Percentiles rank a stretch among this genome's conserved stretches.
These are phyloP conservation scores for Xylariaceae sp. DNA, from an alignment of 2,329 filamentous ascomycete genomes.

Conservation along the genomic window DNA sequence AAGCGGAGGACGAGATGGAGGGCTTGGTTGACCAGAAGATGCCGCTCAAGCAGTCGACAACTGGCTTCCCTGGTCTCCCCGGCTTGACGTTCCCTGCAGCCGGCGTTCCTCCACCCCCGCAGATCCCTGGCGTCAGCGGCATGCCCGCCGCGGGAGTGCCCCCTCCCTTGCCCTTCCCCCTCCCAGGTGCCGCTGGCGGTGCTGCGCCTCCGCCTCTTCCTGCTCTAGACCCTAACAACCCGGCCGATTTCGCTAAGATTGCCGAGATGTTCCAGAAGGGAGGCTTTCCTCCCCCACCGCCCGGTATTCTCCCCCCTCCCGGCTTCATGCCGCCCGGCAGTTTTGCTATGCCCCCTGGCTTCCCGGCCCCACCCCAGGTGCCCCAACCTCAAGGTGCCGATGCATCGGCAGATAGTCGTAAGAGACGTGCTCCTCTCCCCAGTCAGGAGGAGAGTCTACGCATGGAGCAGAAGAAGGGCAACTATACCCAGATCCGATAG, in stretches of 20 bases:
- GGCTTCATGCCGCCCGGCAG: slow-evolving; percentile 44
- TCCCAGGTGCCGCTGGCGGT: slow-evolving; percentile 35
- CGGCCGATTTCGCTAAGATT: slow-evolving; percentile 55
- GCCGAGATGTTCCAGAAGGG: slow-evolving; percentile 62
- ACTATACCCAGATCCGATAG: slow-evolving; percentile 53
- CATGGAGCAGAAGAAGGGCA: slow-evolving; percentile 64
- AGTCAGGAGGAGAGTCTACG: slow-evolving; percentile 79
- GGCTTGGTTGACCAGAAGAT: slow-evolving; percentile 88
- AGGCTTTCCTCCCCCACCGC: slow-evolving; percentile 54
- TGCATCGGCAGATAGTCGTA: slow-evolving; percentile 32
- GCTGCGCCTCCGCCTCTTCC: slow-evolving; percentile 41
- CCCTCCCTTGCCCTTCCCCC: slow-evolving; percentile 50
- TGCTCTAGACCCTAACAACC: slow-evolving; percentile 54
- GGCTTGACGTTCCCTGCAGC: slow-evolving; percentile 39
- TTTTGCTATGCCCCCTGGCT: slow-evolving; percentile 36
- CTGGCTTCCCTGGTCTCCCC: slow-evolving; percentile 54
- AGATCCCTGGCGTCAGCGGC: slow-evolving; percentile 32
- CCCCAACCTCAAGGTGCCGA: slow-evolving; percentile 19
- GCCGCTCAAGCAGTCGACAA: slow-evolving; percentile 52
- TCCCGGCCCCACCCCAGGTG: slow-evolving; percentile 30
- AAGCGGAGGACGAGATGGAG: slow-evolving; percentile 88
- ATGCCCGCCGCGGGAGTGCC: slow-evolving; percentile 28
- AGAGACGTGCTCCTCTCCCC: slow-evolving; percentile 78
- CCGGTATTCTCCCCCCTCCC: slow-evolving; percentile 43
- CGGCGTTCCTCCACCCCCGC: slow-evolving; percentile 34